These are phyloP conservation scores for Coelastrella sp. DNA, from an alignment of 139 green algal species.

Conservation along the genomic window DNA sequence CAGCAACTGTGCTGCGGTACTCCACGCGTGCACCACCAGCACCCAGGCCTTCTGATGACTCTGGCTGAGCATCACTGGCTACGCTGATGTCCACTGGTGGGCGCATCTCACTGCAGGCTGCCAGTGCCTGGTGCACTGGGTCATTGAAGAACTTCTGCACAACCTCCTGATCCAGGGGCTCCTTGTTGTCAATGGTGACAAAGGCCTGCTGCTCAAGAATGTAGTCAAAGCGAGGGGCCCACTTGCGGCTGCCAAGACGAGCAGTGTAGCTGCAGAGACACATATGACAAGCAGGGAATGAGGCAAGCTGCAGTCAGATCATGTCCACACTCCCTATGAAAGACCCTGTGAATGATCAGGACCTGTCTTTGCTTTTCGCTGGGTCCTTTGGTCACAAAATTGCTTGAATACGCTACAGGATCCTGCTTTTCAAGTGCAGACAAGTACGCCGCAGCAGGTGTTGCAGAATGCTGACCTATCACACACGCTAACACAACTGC, in stretches of 20 bases:
- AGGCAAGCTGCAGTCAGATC: too few relatives aligned
- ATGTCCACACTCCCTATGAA: too few relatives aligned
- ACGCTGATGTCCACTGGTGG: slow-evolving; percentile 98
- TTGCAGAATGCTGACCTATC: too few relatives aligned
- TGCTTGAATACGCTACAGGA: too few relatives aligned
- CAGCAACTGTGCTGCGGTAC: slow-evolving; percentile 73
- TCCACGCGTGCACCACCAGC: slow-evolving; percentile 86
- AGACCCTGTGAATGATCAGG: too few relatives aligned
- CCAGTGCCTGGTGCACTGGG: slow-evolving; percentile 85
- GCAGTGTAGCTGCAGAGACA: slow-evolving; percentile 93
- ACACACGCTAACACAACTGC: too few relatives aligned
- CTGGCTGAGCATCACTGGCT: slow-evolving; percentile 70
- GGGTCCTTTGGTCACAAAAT: too few relatives aligned
- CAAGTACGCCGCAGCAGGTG: too few relatives aligned
- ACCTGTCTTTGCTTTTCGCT: too few relatives aligned
- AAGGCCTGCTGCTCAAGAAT: slow-evolving; percentile 93
- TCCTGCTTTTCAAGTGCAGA: not conserved
- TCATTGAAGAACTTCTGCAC: slow-evolving; percentile 63
- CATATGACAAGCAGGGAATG: too few relatives aligned
- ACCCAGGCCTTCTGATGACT: slow-evolving; percentile 79
- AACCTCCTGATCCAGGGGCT: slow-evolving; percentile 68
- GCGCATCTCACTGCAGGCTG: slow-evolving; percentile 91
- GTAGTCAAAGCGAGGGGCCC: slow-evolving; percentile 99
- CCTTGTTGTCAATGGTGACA: slow-evolving; percentile 79
- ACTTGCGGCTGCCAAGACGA: slow-evolving; percentile 97